Percentiles rank a stretch among this genome's conserved stretches.
These are phyloP conservation scores for Verticillium nonalfalfae DNA, from an alignment of 2,329 filamentous ascomycete species.

Conservation along the genomic window DNA sequence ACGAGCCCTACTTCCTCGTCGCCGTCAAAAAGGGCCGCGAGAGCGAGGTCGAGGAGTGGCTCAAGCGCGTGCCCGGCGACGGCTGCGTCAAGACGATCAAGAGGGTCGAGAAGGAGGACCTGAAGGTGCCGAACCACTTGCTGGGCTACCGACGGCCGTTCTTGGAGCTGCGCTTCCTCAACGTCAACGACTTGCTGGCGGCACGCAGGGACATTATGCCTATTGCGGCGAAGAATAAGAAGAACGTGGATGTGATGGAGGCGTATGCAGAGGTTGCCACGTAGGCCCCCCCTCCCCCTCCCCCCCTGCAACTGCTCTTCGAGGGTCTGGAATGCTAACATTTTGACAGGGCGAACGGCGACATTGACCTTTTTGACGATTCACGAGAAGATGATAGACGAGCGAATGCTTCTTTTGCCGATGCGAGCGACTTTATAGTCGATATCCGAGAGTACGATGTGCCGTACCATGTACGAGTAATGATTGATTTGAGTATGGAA, in stretches of 20 bases:
- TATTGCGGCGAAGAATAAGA: slow-evolving; percentile 93
- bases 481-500: slow-evolving; percentile 77
- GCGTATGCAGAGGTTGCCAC: slow-evolving; percentile 94
- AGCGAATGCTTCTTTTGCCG: slow-evolving; percentile 67
- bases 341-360: slow-evolving; percentile 58
- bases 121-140: slow-evolving; percentile 92
- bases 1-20: slow-evolving; percentile 93
- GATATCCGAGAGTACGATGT: slow-evolving; percentile 99
- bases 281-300: slow-evolving; percentile 44
- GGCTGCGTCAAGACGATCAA: slow-evolving; percentile 75
- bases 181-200: slow-evolving; percentile 80
- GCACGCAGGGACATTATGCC: slow-evolving; percentile 80
- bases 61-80: slow-evolving; percentile 68
- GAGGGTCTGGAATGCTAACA: not conserved
- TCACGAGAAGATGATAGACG: slow-evolving; percentile 73
- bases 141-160: slow-evolving; percentile 87
- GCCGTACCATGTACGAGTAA: slow-evolving; percentile 97
- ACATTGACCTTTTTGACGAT: slow-evolving; percentile 94
- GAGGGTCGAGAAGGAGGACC: slow-evolving; percentile 83
- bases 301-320: too few species aligned
- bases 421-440: slow-evolving; percentile 95
- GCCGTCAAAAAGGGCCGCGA: slow-evolving; percentile 85
- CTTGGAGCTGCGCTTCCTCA: slow-evolving; percentile 78
- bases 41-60: slow-evolving; percentile 93
- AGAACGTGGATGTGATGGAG: slow-evolving; percentile 94